Percentiles rank a stretch among this genome's conserved stretches.
These are phyloP conservation scores for Candida lessepsii DNA, from an alignment of 805 yeast species.

Conservation along the genomic window DNA sequence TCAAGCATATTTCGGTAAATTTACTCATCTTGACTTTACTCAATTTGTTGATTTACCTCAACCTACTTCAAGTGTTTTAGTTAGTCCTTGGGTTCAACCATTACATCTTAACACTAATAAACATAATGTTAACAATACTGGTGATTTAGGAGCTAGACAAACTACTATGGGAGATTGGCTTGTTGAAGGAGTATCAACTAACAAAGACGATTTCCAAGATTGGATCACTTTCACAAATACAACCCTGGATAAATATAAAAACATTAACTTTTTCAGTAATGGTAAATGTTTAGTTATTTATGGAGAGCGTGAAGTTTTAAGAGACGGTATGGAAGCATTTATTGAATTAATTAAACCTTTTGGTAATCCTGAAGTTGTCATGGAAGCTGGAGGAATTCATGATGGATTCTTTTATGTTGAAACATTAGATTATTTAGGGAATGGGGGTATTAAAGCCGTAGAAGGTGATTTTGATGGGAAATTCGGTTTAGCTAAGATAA, in stretches of 20 bases:
- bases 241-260: conserved; percentile 23
- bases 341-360: conserved; percentile 19
- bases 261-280: conserved; percentile 25
- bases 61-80: conserved; percentile 27
- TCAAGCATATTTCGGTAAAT: conserved; percentile 18
- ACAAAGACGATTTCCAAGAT: conserved; percentile 9
- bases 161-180: conserved; percentile 33
- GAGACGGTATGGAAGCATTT: conserved; percentile 29
- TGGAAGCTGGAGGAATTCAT: conserved; percentile 37
- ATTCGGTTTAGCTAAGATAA: conserved; percentile 12
- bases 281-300: conserved; percentile 23
- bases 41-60: conserved; percentile 17
- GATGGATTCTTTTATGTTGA: conserved; percentile 35
- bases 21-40: conserved; percentile 13
- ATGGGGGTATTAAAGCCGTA: conserved; percentile 23
- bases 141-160: conserved; percentile 33
- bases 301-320: conserved; percentile 35
- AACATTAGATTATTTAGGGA: conserved; percentile 28
- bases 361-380: conserved; percentile 19
- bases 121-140: conserved; percentile 17
- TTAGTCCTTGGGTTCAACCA: conserved; percentile 40
- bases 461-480: conserved; percentile 25
- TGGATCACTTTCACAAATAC: conserved; percentile 24
- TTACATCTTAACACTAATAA: conserved; percentile 22
- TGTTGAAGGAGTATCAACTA: conserved; percentile 21